phyloP scores from a whole-genome alignment of 805 yeast species.

The Candida railenensis region DNA sequence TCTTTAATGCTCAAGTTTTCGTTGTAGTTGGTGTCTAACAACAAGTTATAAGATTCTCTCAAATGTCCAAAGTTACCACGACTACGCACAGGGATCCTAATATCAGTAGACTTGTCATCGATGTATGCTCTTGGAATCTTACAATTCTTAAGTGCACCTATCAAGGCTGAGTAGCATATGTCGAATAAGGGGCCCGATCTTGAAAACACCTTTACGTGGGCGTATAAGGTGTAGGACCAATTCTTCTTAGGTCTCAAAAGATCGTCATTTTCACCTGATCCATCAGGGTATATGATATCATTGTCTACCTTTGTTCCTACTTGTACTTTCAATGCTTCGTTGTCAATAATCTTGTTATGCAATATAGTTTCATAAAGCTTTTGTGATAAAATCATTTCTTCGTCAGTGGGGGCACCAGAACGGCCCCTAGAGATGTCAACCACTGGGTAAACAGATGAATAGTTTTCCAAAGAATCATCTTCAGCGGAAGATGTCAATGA shows the following conservation, averaged over 20 bases:
- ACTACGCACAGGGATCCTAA: constrained; percentile 51
- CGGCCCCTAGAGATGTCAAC: constrained; percentile 78
- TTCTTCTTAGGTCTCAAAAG: constrained; percentile 17
- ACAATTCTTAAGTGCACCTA: constrained; percentile 59
- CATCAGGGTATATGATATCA: constrained; percentile 23
- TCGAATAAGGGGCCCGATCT: constrained; percentile 83
- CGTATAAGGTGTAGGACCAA: constrained; percentile 56
- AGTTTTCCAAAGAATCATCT: constrained; percentile 12
- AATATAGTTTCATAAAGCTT: constrained; percentile 57
- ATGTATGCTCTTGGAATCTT: constrained; percentile 66
- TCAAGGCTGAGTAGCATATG: constrained; percentile 65
- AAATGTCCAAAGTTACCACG: constrained; percentile 53
- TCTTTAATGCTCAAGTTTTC: constrained; percentile 39
- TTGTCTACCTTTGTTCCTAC: constrained; percentile 16
- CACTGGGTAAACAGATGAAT: constrained; percentile 58
- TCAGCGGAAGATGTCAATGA: constrained; percentile 24
- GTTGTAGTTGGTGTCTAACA: constrained; percentile 49
- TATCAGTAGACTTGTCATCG: constrained; percentile 58
- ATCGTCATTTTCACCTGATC: constrained; percentile 22
- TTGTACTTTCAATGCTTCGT: constrained; percentile 20
- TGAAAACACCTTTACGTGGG: constrained; percentile 73
- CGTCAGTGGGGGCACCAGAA: constrained; percentile 78
- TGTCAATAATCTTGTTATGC: constrained; percentile 53
- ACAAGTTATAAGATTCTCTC: constrained; percentile 34
- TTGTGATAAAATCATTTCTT: constrained; percentile 77